A percentile compares a stretch with the other conserved stretches of the same genome.
Conservation (phyloP, 495 filamentous ascomycete species). For the Neurospora terricola region DNA sequence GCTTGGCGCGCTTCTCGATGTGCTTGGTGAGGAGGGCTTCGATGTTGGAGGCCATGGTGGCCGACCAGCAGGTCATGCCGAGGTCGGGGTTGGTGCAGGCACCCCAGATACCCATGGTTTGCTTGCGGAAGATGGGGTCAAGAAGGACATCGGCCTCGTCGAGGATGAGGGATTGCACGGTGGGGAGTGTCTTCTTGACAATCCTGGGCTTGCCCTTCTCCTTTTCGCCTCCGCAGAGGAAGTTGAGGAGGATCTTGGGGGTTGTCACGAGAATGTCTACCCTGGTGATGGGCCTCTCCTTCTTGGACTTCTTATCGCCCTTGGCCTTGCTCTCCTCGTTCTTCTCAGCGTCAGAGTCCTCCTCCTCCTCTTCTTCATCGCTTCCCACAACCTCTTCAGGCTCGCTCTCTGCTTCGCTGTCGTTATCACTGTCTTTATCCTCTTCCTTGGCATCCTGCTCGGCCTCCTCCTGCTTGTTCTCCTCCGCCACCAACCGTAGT, state of each 20-base stretch:
- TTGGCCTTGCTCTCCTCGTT: constrained; percentile 12
- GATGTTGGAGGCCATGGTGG: constrained; percentile 90
- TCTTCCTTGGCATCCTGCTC: constrained; percentile 32
- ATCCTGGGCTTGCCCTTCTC: constrained; percentile 19
- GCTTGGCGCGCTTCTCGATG: constrained; percentile 47
- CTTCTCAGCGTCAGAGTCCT: constrained; percentile 24
- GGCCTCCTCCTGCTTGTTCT: constrained; percentile 26
- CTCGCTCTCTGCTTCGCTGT: constrained; percentile 5
- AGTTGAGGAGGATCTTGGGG: constrained; percentile 66
- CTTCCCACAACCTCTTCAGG: constrained; percentile 25
- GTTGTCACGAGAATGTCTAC: constrained; percentile 85
- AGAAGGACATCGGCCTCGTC: constrained; percentile 95
- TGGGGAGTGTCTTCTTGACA: constrained; percentile 41
- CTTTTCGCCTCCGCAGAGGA: constrained; percentile 41
- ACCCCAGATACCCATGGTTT: constrained; percentile 81
- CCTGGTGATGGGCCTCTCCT: constrained; percentile 43
- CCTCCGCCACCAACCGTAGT: constrained; percentile 52
- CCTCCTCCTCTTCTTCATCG: constrained; percentile 22
- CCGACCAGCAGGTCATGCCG: constrained; percentile 78
- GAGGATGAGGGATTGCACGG: constrained; percentile 62
- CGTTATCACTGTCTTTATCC: constrained; percentile 15
- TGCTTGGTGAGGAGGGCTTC: constrained; percentile 56
- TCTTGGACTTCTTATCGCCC: constrained; percentile 5
- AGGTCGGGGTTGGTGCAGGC: constrained; percentile 57
- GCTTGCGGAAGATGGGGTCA: constrained; percentile 80